phyloP scores from a whole-genome alignment of 768 basidiomycete species.

The Paxillus ammoniavirescens region DNA sequence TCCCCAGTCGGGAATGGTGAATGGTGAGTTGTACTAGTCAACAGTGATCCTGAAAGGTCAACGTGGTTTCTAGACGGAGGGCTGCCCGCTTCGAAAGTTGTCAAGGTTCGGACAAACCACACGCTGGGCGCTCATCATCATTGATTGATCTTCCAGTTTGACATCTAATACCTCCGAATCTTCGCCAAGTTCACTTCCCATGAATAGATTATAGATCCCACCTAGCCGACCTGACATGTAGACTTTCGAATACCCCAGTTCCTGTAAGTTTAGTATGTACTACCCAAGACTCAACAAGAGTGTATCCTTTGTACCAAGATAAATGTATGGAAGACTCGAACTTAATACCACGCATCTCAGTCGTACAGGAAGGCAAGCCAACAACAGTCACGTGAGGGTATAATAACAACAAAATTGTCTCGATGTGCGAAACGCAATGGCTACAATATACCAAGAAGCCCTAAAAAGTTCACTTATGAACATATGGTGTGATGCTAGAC shows the following conservation, averaged over 20 bases:
- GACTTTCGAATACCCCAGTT: too few relatives aligned
- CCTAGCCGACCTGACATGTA: slow-evolving; percentile 12
- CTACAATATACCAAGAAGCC: neutral
- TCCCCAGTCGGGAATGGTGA: neutral
- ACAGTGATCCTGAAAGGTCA: neutral
- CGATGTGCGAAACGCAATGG: neutral
- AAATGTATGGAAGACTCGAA: neutral
- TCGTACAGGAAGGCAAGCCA: neutral
- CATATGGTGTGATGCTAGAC: neutral
- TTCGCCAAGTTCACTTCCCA: too few relatives aligned
- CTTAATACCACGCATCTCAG: too few relatives aligned
- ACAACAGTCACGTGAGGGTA: neutral
- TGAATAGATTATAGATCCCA: too few relatives aligned
- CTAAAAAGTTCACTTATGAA: neutral
- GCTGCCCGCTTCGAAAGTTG: slow-evolving; percentile 15
- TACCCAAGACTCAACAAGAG: neutral
- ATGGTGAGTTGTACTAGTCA: slow-evolving; percentile 8
- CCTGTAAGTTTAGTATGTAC: neutral
- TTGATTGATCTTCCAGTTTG: slow-evolving; percentile 8
- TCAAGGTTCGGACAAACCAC: slow-evolving; percentile 15
- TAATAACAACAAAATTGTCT: neutral
- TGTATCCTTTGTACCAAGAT: neutral
- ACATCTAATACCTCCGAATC: slow-evolving; percentile 11
- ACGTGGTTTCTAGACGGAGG: slow-evolving; percentile 3
- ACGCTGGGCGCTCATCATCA: neutral